These are phyloP conservation scores for Mitragyna speciosa DNA, from an alignment of 257 asterid genomes.

Conservation along the genomic window DNA sequence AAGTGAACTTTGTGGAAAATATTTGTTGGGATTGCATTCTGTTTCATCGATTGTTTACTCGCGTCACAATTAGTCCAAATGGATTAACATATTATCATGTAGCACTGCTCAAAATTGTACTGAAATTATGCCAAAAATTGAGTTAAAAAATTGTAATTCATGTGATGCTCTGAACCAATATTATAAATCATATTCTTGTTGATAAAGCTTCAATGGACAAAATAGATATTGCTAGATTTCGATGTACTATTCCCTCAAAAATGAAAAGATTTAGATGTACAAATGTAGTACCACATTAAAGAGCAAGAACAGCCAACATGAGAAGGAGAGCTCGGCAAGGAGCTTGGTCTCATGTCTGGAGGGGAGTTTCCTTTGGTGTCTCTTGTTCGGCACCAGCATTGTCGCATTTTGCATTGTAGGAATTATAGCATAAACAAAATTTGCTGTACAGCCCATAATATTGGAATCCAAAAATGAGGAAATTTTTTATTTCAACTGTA, in stretches of 20 bases:
- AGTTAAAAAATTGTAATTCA: neutral
- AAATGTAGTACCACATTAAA: too few relatives aligned
- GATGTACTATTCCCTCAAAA: too few relatives aligned
- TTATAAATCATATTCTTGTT: neutral
- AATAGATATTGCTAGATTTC: neutral
- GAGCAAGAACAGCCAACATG: neutral
- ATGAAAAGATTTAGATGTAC: neutral
- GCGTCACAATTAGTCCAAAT: neutral
- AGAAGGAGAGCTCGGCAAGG: neutral
- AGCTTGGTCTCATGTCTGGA: neutral
- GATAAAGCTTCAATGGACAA: neutral
- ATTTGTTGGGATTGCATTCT: neutral
- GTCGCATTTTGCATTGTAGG: neutral
- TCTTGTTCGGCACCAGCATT: neutral
- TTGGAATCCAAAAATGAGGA: neutral
- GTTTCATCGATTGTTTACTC: neutral
- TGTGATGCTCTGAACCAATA: neutral
- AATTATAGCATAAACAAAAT: neutral
- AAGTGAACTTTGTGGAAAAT: neutral
- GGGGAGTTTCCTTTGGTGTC: neutral
- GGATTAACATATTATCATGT: neutral
- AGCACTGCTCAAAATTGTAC: neutral
- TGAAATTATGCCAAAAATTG: neutral
- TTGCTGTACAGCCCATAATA: neutral
- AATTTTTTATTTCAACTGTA: neutral